phyloP scores from a whole-genome alignment of 805 yeast genomes.

The Scheffersomyces lignosus region DNA sequence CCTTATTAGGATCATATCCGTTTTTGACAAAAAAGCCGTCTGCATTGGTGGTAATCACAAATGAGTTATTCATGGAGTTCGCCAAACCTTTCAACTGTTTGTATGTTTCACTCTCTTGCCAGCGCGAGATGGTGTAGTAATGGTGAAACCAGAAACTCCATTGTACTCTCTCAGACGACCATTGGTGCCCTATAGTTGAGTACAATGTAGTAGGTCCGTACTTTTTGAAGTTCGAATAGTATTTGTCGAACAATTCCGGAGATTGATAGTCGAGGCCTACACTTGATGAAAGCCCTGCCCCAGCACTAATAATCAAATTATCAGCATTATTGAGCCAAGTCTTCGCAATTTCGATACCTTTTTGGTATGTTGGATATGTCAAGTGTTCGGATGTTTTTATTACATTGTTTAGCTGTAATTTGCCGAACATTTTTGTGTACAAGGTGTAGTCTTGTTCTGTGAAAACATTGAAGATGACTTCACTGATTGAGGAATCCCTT shows the following conservation, averaged over 20 bases:
- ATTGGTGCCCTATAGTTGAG: conserved; percentile 1
- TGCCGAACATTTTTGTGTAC: background rate
- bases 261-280: conserved; percentile 1
- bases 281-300: conserved; percentile 4
- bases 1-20: conserved; percentile 1
- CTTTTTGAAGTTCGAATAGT: conserved; percentile 1
- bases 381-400: background rate
- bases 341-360: background rate
- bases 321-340: conserved; percentile 1
- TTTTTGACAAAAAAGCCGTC: conserved; percentile 1
- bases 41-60: conserved; percentile 3
- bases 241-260: background rate
- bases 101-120: conserved; percentile 1
- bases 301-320: conserved; percentile 3
- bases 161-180: background rate
- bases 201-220: background rate
- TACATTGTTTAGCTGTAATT: background rate
- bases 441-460: background rate
- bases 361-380: background rate
- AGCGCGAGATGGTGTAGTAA: background rate
- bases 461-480: conserved; percentile 2
- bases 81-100: background rate
- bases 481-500: background rate
- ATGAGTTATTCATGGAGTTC: background rate
- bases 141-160: conserved; percentile 3